These are phyloP conservation scores for Mangifera indica DNA, from an alignment of 345 rosid genomes.

Conservation along the genomic window DNA sequence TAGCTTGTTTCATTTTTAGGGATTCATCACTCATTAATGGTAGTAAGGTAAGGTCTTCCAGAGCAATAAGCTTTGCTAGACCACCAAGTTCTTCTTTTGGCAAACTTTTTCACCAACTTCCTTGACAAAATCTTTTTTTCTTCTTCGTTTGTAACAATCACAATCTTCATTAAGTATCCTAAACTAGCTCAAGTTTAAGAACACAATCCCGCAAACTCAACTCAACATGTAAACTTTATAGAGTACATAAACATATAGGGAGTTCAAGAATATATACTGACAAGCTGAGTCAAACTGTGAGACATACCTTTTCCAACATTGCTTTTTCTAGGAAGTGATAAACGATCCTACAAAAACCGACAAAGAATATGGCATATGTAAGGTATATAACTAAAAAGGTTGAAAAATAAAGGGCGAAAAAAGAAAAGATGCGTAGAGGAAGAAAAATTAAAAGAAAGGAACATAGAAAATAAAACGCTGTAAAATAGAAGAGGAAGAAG, in stretches of 20 bases:
- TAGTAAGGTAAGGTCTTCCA: slow-evolving; percentile 59
- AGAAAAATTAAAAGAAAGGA: no score
- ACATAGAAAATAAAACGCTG: no score
- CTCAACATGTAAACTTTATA: background rate
- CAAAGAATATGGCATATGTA: slow-evolving; percentile 83
- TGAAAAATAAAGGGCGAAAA: no score
- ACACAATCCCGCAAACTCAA: background rate
- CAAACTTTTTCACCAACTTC: slow-evolving; percentile 55
- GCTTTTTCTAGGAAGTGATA: slow-evolving; percentile 84
- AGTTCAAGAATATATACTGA: background rate
- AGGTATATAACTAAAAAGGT: slow-evolving; percentile 53
- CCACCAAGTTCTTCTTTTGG: slow-evolving; percentile 86
- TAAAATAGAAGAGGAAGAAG: no score
- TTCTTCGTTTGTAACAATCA: slow-evolving; percentile 57
- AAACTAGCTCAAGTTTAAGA: background rate
- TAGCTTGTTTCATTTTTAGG: background rate
- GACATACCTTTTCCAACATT: slow-evolving; percentile 74
- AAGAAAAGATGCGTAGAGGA: no score
- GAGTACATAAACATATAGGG: no score
- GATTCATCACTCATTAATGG: slow-evolving; percentile 31
- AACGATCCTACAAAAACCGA: slow-evolving; percentile 68
- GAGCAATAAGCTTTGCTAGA: slow-evolving; percentile 49
- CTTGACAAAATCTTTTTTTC: slow-evolving; percentile 39
- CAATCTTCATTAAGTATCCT: slow-evolving; percentile 43
- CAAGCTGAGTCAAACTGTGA: background rate